Percentiles rank a stretch among this genome's conserved stretches.
Conservation (phyloP, 345 rosid genomes). For the Salix suchowensis region DNA sequence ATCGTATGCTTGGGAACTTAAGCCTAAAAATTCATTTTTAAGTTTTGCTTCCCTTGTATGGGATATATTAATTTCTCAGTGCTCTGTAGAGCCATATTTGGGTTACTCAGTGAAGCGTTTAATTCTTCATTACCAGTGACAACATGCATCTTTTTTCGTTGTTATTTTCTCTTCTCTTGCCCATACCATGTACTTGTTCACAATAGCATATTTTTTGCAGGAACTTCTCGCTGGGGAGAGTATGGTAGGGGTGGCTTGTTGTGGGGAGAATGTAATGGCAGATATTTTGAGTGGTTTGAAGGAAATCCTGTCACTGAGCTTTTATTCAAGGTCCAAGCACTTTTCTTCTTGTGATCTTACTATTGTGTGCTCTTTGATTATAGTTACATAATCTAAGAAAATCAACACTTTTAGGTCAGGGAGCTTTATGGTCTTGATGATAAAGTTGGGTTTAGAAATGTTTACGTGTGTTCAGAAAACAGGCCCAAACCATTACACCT, state of each 20-base stretch:
- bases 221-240: conserved; percentile 97
- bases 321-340: conserved; percentile 49
- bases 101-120: not conserved
- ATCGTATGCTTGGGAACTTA: not conserved
- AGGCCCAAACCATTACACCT: conserved; percentile 83
- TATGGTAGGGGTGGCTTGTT: conserved; percentile 89
- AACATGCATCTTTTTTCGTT: not conserved
- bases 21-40: not conserved
- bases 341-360: not conserved
- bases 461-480: conserved; percentile 61
- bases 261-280: conserved; percentile 87
- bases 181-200: conserved; percentile 4
- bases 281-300: conserved; percentile 89
- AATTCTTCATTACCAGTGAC: not conserved
- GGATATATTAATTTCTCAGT: not conserved
- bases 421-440: conserved; percentile 89
- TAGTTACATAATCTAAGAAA: not conserved
- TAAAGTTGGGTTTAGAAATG: conserved; percentile 67
- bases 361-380: not conserved
- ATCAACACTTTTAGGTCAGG: conserved; percentile 52
- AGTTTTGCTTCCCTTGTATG: not conserved
- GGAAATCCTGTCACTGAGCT: conserved; percentile 65
- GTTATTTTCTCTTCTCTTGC: not conserved
- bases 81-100: not conserved
- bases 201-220: conserved; percentile 31